These are phyloP conservation scores for Nephromyces sp. DNA, from an alignment of 169 alveolate species.

Conservation along the genomic window DNA sequence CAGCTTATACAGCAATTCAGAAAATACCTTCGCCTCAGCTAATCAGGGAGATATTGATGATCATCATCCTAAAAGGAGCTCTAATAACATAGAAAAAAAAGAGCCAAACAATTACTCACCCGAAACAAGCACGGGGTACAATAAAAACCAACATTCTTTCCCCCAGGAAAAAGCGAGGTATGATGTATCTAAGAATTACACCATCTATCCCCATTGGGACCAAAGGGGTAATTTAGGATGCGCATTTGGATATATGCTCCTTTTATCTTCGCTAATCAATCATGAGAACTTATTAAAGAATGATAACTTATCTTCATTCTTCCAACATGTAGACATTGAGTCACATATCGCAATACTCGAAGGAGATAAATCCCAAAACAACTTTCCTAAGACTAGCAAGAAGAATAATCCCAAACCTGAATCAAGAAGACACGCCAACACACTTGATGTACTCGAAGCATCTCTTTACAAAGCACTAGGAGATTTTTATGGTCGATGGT, in stretches of 20 bases:
- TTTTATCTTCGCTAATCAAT: background rate
- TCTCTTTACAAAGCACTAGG: too few species aligned
- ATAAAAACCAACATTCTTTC: background rate
- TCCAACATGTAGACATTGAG: background rate
- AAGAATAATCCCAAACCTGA: too few species aligned
- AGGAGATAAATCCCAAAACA: background rate
- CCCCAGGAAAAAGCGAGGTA: background rate
- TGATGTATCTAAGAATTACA: background rate
- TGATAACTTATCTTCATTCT: background rate
- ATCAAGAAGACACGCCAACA: background rate
- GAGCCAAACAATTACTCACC: too few species aligned
- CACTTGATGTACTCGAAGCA: background rate
- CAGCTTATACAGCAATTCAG: background rate
- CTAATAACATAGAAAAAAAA: too few species aligned
- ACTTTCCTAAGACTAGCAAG: background rate
- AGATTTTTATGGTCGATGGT: too few species aligned
- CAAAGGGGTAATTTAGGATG: background rate
- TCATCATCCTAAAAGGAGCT: too few species aligned
- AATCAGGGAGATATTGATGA: too few species aligned
- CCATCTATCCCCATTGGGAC: background rate
- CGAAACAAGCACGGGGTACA: too few species aligned
- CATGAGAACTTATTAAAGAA: too few species aligned
- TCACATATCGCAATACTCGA: background rate
- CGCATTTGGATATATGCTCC: background rate
- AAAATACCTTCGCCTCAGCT: background rate